Evolutionary conservation across 1,284 basidiomycete genomes (phyloP).

Genomic region (Austroboletus niveus): DNA sequence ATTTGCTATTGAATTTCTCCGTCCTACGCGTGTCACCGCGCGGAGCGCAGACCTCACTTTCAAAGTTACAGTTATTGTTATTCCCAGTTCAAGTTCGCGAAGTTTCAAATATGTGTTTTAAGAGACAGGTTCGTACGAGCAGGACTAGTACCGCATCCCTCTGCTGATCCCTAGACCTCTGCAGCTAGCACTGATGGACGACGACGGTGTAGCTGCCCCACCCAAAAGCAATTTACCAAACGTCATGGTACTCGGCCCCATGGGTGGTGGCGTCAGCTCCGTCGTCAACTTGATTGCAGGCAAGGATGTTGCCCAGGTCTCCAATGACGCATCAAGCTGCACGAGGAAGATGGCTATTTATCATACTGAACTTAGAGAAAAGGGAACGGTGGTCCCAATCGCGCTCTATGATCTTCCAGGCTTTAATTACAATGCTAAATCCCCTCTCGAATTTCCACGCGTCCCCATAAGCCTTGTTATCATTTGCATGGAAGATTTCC

Average conservation of each 20-base stretch:
- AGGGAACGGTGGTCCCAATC: slow-evolving; percentile 9
- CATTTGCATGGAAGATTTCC: slow-evolving; percentile 23
- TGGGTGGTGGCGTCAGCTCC: slow-evolving; percentile 25
- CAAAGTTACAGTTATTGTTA: too few species aligned
- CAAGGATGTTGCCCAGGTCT: slow-evolving; percentile 17
- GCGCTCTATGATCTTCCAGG: slow-evolving; percentile 26
- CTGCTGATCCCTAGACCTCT: not conserved
- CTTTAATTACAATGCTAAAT: slow-evolving; percentile 17
- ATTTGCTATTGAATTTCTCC: too few species aligned
- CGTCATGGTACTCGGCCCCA: slow-evolving; percentile 23
- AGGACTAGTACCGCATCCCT: not conserved
- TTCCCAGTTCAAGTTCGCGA: not conserved
- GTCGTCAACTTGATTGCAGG: slow-evolving; percentile 28
- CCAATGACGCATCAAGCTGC: slow-evolving; percentile 15
- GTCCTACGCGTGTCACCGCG: not conserved
- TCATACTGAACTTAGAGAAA: slow-evolving; percentile 13
- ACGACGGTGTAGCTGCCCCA: not conserved
- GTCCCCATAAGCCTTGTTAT: slow-evolving; percentile 21
- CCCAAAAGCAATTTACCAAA: slow-evolving; percentile 14
- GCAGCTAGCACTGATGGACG: slow-evolving; percentile 10
- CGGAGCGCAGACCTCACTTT: not conserved
- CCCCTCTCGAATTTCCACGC: slow-evolving; percentile 19
- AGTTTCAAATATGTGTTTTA: slow-evolving; percentile 15
- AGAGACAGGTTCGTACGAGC: slow-evolving; percentile 15
- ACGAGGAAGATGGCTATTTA: slow-evolving; percentile 17